Base-by-base conservation (phyloP, 2,329 filamentous ascomycete species). In the Falciphora oryzae region DNA sequence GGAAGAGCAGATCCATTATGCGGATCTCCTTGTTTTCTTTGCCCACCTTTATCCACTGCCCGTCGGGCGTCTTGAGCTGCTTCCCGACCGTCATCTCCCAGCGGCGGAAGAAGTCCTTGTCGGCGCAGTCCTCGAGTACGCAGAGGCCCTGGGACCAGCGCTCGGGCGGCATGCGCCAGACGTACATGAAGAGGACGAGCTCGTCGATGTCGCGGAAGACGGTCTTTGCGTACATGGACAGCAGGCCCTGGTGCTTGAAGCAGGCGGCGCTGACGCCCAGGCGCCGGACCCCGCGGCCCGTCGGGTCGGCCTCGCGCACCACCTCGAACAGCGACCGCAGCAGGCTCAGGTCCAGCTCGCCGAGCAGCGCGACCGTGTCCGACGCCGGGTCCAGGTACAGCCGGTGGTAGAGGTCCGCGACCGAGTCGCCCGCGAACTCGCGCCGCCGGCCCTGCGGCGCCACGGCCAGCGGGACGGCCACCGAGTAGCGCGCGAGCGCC, bases 281-380 rank as follows among this genome's bases (percentile, higher is more conserved):
- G n/a, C 63, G 63, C 27, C 32, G 32, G 11, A 64, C 16, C 11
- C 63, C 57, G 18, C 61, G 31, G 56, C n/a, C n/a, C 10, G 56
- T 25, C 50, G 61, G 61, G 29, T 57, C 61, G 27, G 32, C 27
- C 8, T 32, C n/a, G 38, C 50, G 50, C 27, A 63, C 32, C 27
- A 29, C 22, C 4, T 57, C 61, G 50, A 63, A 53, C 27, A 63
- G 53, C 50, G 50, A 50, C 50, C 32, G 53, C 8, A 63, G 53
- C 44, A 57, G 44, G 18, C 65, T 89, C 31, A 70, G 70, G 59
- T 72, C 68, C 28, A 71, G 64, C 10, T 73, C 70, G 13, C 75
- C 74, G 10, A 77, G 68, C 65, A 77, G 32, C 5, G 70, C 72
- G 10, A 77, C 69, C 18, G 71, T 72, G 66, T 77, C 75, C 61